These are phyloP conservation scores for Colletotrichum endophyticum DNA, from an alignment of 2,329 filamentous ascomycete genomes.

Conservation along the genomic window DNA sequence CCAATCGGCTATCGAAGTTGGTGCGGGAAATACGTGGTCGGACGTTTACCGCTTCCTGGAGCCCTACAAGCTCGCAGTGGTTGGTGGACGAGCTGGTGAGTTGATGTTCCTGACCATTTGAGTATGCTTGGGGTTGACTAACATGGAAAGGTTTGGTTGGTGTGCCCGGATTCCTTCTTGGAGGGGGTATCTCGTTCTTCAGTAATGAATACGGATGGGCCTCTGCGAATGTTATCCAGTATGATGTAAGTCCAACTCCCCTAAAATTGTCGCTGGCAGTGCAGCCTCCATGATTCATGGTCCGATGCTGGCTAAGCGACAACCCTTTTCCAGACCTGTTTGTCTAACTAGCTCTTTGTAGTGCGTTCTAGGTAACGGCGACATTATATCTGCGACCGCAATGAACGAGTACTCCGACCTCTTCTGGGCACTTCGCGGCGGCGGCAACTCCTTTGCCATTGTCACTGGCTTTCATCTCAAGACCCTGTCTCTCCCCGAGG, in stretches of 20 bases:
- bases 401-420: constrained; percentile 39
- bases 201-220: not conserved
- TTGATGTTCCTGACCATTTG: not conserved
- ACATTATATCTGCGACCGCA: constrained; percentile 45
- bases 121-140: not conserved
- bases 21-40: not conserved
- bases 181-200: not conserved
- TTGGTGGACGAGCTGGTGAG: not conserved
- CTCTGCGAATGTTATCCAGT: not conserved
- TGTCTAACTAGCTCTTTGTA: fast-evolving
- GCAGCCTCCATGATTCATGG: not conserved
- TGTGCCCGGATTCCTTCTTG: not conserved
- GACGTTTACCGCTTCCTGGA: not conserved
- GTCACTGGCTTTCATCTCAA: constrained; percentile 32
- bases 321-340: not conserved
- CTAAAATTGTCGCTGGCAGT: fast-evolving
- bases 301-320: not conserved
- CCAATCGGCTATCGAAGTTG: not conserved
- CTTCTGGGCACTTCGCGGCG: constrained; percentile 48
- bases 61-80: not conserved
- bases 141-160: not conserved
- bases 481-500: not conserved
- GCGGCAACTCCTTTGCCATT: constrained; percentile 41
- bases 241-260: not conserved
- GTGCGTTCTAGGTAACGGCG: constrained; percentile 30